Base-by-base conservation (phyloP, 2,329 filamentous ascomycete genomes). In the Aureobasidium uvarum region DNA sequence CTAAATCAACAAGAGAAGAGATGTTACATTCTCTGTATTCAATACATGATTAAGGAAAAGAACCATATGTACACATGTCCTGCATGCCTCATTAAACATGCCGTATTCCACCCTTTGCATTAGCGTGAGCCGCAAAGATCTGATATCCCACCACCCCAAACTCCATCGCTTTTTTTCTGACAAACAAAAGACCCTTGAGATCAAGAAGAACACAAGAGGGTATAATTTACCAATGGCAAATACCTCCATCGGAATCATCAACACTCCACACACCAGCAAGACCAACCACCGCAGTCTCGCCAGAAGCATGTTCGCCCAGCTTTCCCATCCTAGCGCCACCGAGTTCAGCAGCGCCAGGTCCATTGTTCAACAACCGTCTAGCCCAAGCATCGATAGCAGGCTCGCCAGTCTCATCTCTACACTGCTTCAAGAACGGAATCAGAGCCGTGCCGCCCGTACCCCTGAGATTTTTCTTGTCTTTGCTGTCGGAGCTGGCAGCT, bases 401-500 rank as follows among this genome's bases (percentile, higher is more conserved):
- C 76, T 98, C 94, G 18, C 91, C 91, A 0, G 95, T 99, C 81
- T 99, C 95, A 72, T 99, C 93, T 33, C 95, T 85, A 5, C 95
- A 95, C 78, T 99, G 95, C 78, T 98, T 97, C 67, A 99, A 81
- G 78, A 99, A 99, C 0, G 94, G 91, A 65, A 99, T 97, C 65
- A 99, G 81, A 0, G 93, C 91, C 0, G 95, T 98, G 18, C 95
- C 95, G 16, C 95, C 95, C 0, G 95, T 99, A 1, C 95, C 95
- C 51, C 90, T 91, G 33, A 96, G 84, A 59, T 89, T 89, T 70
- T 83, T 84, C 76, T 71, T 75, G 67, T 74, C 70, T 18, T 75
- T 73, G 13, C 67, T 59, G 23, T 45, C 67, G 33, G 66, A 77
- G 2, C 84, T 84, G 1, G 85, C 83, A 2, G 84, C 82, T 1